These are phyloP conservation scores for Ambispora gerdemannii DNA, from an alignment of 192 early-diverging fungal genomes.

Conservation along the genomic window DNA sequence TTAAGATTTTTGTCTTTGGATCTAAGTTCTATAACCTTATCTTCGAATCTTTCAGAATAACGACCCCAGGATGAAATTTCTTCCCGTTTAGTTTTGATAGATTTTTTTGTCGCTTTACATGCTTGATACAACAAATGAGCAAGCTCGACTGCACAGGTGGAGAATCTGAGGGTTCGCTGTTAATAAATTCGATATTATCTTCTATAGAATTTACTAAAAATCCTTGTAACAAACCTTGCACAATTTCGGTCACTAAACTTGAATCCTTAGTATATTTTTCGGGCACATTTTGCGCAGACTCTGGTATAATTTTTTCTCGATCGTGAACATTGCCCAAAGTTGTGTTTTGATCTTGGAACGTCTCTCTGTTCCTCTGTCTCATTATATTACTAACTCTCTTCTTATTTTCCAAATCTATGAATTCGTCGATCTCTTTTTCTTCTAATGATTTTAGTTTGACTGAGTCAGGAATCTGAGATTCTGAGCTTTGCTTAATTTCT, in stretches of 20 bases:
- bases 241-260: conserved; percentile 17
- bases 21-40: conserved; percentile 15
- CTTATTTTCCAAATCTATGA: conserved; percentile 10
- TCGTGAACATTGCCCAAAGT: neutral
- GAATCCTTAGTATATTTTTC: too few species aligned
- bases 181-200: neutral
- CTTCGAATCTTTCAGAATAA: conserved; percentile 2
- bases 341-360: conserved; percentile 10
- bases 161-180: neutral
- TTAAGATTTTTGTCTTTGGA: neutral
- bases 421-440: conserved; percentile 12
- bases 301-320: conserved; percentile 14
- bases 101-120: too few species aligned
- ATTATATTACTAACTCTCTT: conserved; percentile 10
- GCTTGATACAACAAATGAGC: too few species aligned
- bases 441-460: conserved; percentile 9
- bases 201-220: conserved; percentile 15
- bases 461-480: neutral
- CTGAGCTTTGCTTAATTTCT: neutral
- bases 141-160: neutral
- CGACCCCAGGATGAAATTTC: neutral
- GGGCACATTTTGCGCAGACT: too few species aligned
- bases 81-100: too few species aligned
- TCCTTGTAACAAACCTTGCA: conserved; percentile 14
- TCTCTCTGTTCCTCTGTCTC: too few species aligned